These are phyloP conservation scores for Alisma plantagoaquatica DNA, from an alignment of 106 monocot species.

Conservation along the genomic window DNA sequence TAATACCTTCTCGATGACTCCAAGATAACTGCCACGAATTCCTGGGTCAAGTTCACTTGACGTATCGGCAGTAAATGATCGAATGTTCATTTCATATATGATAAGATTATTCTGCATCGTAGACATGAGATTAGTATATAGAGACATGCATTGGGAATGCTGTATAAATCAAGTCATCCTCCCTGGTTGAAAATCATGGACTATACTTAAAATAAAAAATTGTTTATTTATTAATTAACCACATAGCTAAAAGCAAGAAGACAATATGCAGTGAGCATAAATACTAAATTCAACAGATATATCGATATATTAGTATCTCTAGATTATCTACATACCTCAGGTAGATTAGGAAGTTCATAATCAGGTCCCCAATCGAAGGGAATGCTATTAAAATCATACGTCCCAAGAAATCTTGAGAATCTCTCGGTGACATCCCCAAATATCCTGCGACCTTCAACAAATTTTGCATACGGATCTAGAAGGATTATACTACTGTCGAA, in stretches of 20 bases:
- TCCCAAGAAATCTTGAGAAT: slow-evolving; percentile 53
- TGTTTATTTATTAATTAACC: not conserved
- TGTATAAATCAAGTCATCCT: not conserved
- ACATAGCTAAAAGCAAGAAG: not conserved
- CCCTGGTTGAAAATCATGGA: not conserved
- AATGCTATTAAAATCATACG: slow-evolving; percentile 57
- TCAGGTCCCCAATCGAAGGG: slow-evolving; percentile 91
- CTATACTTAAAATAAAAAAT: not conserved
- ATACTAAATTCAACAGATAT: not conserved
- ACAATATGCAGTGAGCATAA: not conserved
- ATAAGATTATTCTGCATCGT: slow-evolving; percentile 71
- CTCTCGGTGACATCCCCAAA: slow-evolving; percentile 67
- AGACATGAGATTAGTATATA: not conserved
- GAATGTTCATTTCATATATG: slow-evolving; percentile 99
- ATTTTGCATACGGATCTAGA: slow-evolving; percentile 96
- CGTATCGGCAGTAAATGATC: slow-evolving; percentile 76
- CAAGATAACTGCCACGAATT: slow-evolving; percentile 87
- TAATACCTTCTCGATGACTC: slow-evolving; percentile 92
- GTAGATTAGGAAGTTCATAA: slow-evolving; percentile 80
- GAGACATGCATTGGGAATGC: not conserved
- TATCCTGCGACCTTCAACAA: slow-evolving; percentile 58
- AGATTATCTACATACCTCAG: slow-evolving; percentile 44
- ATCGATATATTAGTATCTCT: not conserved
- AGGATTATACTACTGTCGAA: slow-evolving; percentile 63
- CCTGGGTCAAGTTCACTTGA: slow-evolving; percentile 66